A percentile compares a stretch with the other conserved stretches of the same genome.
These are phyloP conservation scores for Helotiales sp. DNA, from an alignment of 2,329 filamentous ascomycete species.

Conservation along the genomic window DNA sequence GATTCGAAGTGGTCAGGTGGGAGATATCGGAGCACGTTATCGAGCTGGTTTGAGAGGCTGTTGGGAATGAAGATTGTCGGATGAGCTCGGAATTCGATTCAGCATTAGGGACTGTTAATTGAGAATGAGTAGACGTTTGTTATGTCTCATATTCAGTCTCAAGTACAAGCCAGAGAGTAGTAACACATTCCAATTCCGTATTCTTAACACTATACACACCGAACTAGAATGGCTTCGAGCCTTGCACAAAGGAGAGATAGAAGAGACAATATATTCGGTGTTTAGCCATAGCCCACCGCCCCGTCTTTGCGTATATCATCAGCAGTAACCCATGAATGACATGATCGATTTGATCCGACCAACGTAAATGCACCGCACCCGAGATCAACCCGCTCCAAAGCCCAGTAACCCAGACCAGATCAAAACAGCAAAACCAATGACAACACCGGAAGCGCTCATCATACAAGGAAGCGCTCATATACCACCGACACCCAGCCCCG, in stretches of 20 bases:
- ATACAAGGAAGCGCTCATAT: constrained; percentile 32
- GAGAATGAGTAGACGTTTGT: too few species aligned
- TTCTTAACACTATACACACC: constrained; percentile 10
- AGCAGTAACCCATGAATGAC: constrained; percentile 27
- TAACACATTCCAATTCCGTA: constrained; percentile 11
- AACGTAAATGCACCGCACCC: constrained; percentile 30
- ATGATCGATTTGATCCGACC: constrained; percentile 27
- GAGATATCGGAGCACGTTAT: background rate
- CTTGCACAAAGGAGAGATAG: background rate
- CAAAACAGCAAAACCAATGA: constrained; percentile 18
- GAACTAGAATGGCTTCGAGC: background rate
- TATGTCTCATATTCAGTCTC: too few species aligned
- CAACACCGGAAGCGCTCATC: constrained; percentile 23
- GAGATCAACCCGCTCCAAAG: constrained; percentile 30
- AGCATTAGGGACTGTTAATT: background rate
- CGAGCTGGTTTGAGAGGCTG: background rate
- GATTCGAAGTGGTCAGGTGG: background rate
- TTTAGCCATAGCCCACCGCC: constrained; percentile 20
- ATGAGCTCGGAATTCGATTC: background rate
- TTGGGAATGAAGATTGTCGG: background rate
- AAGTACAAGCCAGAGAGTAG: too few species aligned
- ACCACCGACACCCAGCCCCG: constrained; percentile 30
- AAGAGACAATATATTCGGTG: constrained; percentile 18
- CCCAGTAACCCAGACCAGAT: constrained; percentile 19
- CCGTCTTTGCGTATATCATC: constrained; percentile 29